phyloP scores from a whole-genome alignment of 208 protist genomes.

The Herpetomonas tarakana region DNA sequence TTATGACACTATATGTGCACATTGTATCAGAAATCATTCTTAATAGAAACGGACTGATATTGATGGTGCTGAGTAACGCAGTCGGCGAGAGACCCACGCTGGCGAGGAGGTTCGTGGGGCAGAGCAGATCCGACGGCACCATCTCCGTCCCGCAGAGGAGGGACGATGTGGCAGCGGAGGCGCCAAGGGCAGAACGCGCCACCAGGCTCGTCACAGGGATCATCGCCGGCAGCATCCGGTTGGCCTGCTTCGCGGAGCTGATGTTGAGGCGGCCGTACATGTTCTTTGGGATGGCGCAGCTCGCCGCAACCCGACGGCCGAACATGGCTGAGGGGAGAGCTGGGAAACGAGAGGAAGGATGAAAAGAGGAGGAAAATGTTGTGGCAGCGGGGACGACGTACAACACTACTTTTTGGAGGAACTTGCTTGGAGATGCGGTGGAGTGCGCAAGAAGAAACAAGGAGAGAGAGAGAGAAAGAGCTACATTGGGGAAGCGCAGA shows the following conservation, averaged over 20 bases:
- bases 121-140: slow-evolving; percentile 31
- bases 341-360: slow-evolving; percentile 1
- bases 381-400: not conserved
- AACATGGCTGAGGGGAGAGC: slow-evolving; percentile 49
- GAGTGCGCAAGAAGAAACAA: no score
- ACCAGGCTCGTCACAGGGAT: slow-evolving; percentile 41
- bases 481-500: no score
- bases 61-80: slow-evolving; percentile 40
- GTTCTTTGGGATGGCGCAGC: slow-evolving; percentile 62
- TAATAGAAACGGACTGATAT: slow-evolving; percentile 61
- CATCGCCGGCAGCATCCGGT: slow-evolving; percentile 71
- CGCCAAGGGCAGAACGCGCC: slow-evolving; percentile 30
- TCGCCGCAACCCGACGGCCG: slow-evolving; percentile 70
- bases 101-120: slow-evolving; percentile 38
- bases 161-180: slow-evolving; percentile 14
- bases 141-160: slow-evolving; percentile 24
- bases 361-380: not conserved
- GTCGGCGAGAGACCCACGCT: slow-evolving; percentile 52
- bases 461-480: no score
- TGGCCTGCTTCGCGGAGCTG: slow-evolving; percentile 67
- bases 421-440: no score
- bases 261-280: slow-evolving; percentile 82
- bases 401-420: no score
- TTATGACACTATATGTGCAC: slow-evolving; percentile 88
- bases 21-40: slow-evolving; percentile 90